Conservation (phyloP, 2,329 filamentous ascomycete species). For the Atkinsonella hypoxylon region DNA sequence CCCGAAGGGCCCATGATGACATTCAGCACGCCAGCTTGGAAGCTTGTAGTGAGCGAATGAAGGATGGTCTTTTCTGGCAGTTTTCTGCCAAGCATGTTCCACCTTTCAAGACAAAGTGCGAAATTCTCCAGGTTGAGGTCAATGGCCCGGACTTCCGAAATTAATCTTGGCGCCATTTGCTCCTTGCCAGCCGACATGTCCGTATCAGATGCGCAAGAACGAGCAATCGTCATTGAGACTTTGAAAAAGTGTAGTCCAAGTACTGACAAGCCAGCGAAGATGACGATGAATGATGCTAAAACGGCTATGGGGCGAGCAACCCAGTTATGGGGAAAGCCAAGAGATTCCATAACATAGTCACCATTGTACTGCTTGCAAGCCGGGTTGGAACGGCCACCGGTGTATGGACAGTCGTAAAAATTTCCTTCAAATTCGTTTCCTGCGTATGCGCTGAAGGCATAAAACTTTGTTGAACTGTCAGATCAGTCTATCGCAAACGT, state of each 20-base stretch:
- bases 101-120: constrained; percentile 51
- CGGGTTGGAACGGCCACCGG: constrained; percentile 49
- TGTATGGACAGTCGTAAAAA: constrained; percentile 61
- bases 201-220: constrained; percentile 43
- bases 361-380: constrained; percentile 59
- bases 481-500: not conserved
- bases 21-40: constrained; percentile 57
- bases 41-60: constrained; percentile 52
- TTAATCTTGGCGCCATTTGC: constrained; percentile 45
- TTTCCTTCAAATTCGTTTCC: constrained; percentile 61
- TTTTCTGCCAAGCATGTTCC: constrained; percentile 37
- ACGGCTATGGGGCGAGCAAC: constrained; percentile 53
- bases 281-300: constrained; percentile 47
- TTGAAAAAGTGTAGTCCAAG: constrained; percentile 51
- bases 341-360: constrained; percentile 52
- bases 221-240: constrained; percentile 58
- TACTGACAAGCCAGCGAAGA: constrained; percentile 50
- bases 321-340: constrained; percentile 59
- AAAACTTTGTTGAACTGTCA: constrained; percentile 36
- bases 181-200: constrained; percentile 61
- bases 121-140: constrained; percentile 54
- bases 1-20: constrained; percentile 74
- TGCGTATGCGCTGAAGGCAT: constrained; percentile 57
- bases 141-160: constrained; percentile 44
- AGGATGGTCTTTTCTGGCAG: constrained; percentile 48